Base-by-base conservation (phyloP, 2,329 filamentous ascomycete species). In the Venturia oleaginea region DNA sequence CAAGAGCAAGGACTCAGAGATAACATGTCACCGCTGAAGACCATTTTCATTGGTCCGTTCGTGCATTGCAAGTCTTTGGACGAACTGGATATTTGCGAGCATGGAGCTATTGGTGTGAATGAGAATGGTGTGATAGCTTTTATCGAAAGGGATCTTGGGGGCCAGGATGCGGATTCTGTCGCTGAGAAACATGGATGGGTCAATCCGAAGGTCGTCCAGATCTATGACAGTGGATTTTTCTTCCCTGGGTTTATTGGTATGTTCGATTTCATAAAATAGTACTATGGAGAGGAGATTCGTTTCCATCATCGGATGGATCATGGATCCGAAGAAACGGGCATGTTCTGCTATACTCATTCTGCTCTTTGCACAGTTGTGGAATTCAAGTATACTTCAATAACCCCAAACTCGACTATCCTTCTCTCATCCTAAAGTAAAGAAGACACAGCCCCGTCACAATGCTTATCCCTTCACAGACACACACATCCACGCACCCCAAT, bases 401-500 rank as follows among this genome's bases (percentile, higher is more conserved):
- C 17, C 40, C 40, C 15, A n/a, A 17, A 43, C n/a, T 43, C 15
- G 6, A n/a, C 6, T 1, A 43, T 19, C 7, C 15, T 19, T 43
- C 7, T 43, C 40, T 43, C 15, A 6, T 40, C 40, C 15, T 60
- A 4, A 54, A 24, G n/a, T n/a, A n/a, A n/a, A n/a, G n/a, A n/a
- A n/a, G n/a, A n/a, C n/a, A n/a, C n/a, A n/a, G 17, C 15, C 15
- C 11, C 10, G 8, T 11, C 37, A 34, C 8, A 32, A 34, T 17
- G 32, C 57, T 64, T n/a, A 64, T 51, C 1, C 17, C 43, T 7
- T 32, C 15, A 15, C 67, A 93, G 93, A 99, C 75, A 96, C 94
- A 0, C 94, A 99, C 74, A 89, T 96, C 65, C 94, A 99, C 74
- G 94, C 94, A 10, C 85, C 92, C 0, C 94, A 99, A 78, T 97